Evolutionary conservation across 106 monocot genomes (phyloP), one percentile per base, ranked within the genome.

Genomic region (Dioscorea alata): DNA sequence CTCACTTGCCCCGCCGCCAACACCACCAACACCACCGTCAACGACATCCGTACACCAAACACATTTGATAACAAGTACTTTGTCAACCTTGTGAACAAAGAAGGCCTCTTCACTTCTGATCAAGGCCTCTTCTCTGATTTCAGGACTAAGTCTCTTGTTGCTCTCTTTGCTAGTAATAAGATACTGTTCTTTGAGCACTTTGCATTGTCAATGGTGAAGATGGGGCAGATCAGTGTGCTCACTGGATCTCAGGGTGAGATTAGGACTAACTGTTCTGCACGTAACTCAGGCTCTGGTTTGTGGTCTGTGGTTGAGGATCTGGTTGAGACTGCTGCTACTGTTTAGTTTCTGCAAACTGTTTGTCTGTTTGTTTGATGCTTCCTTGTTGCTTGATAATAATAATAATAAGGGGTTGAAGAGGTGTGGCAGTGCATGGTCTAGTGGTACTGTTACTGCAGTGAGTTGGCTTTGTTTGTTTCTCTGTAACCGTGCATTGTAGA

Each of bases 71-170:
- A 52, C 59, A 34, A 59, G 72, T 86, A 86, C 72, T 86, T 78
- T 72, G 75, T 86, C 20, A 72, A 75, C 53, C 71, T 86, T 12
- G n/a, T 69, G 63, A 81, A 61, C 53, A 33, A 72, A 7, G 68
- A 81, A 65, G 81, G 81, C 10, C 57, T 86, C 24, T 79, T 86
- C 79, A 76, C 79, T 0, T 86, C 86, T 19, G 86, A 86, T 70
- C 75, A 82, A 73, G 73, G 62, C 50, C 57, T 86, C 59, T 69
- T 63, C 73, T 61, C 59, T 12, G 76, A 86, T 66, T 57, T 31
- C 4, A 64, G 75, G 69, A 86, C 86, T 0, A 52, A 22, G 57
- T 0, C 24, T 17, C 23, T 67, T 9, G 86, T 82, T 4, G 59
- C 15, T 8, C 33, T 48, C 25, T 86, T 79, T 24, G 82, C 82